A percentile compares a stretch with the other conserved stretches of the same genome.
phyloP scores from a whole-genome alignment of 2,329 filamentous ascomycete genomes.

The Neoarthrinium moseri region DNA sequence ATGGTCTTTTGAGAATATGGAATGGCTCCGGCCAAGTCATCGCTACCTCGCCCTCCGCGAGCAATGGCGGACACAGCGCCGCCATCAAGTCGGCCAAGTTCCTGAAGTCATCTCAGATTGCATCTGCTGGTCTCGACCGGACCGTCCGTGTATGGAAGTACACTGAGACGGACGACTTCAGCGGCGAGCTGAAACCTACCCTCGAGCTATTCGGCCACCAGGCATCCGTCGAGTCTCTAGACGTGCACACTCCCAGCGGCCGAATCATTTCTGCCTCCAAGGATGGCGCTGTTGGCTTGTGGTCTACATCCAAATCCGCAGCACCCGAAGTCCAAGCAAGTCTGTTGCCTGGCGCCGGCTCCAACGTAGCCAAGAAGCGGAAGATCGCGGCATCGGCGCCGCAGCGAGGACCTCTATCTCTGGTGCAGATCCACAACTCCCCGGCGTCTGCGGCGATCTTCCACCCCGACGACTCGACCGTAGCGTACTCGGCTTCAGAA shows the following conservation, averaged over 20 bases:
- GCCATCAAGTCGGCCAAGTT: conserved; percentile 83
- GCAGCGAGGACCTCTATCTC: conserved; percentile 75
- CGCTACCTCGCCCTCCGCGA: conserved; percentile 67
- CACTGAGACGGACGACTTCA: conserved; percentile 61
- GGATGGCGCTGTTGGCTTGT: conserved; percentile 83
- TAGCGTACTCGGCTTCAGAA: conserved; percentile 87
- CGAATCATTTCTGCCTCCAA: conserved; percentile 83
- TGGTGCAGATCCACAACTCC: conserved; percentile 70
- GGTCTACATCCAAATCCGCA: conserved; percentile 77
- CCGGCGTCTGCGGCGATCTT: conserved; percentile 81
- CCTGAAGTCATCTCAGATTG: conserved; percentile 74
- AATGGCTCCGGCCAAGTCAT: conserved; percentile 83
- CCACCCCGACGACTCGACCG: conserved; percentile 79
- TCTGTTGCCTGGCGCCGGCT: conserved; percentile 65
- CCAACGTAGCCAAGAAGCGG: conserved; percentile 69
- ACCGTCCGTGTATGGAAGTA: conserved; percentile 92
- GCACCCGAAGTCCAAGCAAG: conserved; percentile 70
- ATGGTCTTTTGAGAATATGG: conserved; percentile 87
- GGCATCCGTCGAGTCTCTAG: conserved; percentile 70
- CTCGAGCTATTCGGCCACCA: conserved; percentile 84
- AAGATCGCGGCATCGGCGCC: conserved; percentile 61
- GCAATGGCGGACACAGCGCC: conserved; percentile 71
- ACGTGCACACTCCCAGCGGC: conserved; percentile 69
- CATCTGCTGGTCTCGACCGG: conserved; percentile 79
- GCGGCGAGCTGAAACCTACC: conserved; percentile 65